Conservation (phyloP, 2,329 filamentous ascomycete species). For the Daldinia eschscholtzii region DNA sequence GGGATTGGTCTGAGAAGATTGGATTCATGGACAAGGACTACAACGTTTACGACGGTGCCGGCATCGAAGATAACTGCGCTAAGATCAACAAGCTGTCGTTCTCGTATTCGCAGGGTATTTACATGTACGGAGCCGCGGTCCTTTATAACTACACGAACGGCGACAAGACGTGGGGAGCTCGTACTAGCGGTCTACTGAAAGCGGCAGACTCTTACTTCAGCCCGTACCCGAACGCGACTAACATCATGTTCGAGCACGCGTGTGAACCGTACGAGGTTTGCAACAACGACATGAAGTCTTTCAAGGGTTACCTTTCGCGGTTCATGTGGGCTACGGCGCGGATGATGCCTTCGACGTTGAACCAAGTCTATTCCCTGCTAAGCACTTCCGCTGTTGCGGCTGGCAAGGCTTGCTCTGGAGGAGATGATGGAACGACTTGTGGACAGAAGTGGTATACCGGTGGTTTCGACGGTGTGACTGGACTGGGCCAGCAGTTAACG, state of each 20-base stretch:
- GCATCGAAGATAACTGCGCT: slow-evolving; percentile 66
- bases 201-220: slow-evolving; percentile 64
- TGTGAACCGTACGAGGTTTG: slow-evolving; percentile 71
- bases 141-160: slow-evolving; percentile 71
- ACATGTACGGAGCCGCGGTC: slow-evolving; percentile 73
- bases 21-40: slow-evolving; percentile 69
- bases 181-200: slow-evolving; percentile 65
- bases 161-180: slow-evolving; percentile 65
- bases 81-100: slow-evolving; percentile 68
- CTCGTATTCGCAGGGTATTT: slow-evolving; percentile 75
- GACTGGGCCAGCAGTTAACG: slow-evolving; percentile 74
- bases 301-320: slow-evolving; percentile 76
- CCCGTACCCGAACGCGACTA: slow-evolving; percentile 63
- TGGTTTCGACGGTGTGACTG: slow-evolving; percentile 66
- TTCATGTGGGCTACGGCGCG: slow-evolving; percentile 72
- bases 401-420: slow-evolving; percentile 68
- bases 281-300: slow-evolving; percentile 73
- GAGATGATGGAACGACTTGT: slow-evolving; percentile 64
- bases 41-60: slow-evolving; percentile 73
- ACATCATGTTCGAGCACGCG: slow-evolving; percentile 75
- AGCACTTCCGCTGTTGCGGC: slow-evolving; percentile 67
- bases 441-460: slow-evolving; percentile 73
- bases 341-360: slow-evolving; percentile 67
- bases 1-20: slow-evolving; percentile 71
- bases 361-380: slow-evolving; percentile 63